These are phyloP conservation scores for Diaporthe helianthi DNA, from an alignment of 2,329 filamentous ascomycete species.

Conservation along the genomic window DNA sequence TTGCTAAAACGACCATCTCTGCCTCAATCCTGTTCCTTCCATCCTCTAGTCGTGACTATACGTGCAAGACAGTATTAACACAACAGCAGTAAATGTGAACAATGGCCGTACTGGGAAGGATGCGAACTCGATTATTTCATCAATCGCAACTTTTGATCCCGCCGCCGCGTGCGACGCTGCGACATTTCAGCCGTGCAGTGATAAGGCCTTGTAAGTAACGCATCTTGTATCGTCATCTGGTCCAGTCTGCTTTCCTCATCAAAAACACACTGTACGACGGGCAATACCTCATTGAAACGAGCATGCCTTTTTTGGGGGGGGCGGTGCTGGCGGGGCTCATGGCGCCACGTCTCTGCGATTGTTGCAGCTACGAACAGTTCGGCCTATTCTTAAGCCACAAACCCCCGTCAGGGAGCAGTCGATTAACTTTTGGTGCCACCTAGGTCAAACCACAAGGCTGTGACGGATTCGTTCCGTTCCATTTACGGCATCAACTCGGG, in stretches of 20 bases:
- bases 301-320: too few species aligned
- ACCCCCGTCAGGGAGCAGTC: background rate
- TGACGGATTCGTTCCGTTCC: conserved; percentile 76
- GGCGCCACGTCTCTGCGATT: too few species aligned
- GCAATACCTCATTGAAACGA: background rate
- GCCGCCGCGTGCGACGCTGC: conserved; percentile 68
- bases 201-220: conserved; percentile 58
- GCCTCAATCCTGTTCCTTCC: background rate
- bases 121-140: conserved; percentile 71
- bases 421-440: background rate
- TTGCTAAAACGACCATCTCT: background rate
- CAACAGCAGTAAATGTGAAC: conserved; percentile 57
- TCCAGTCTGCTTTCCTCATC: background rate
- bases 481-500: conserved; percentile 75
- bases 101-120: conserved; percentile 73
- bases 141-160: conserved; percentile 75
- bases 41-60: background rate
- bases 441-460: conserved; percentile 73
- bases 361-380: background rate
- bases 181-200: conserved; percentile 81
- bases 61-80: background rate
- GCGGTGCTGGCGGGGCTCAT: background rate
- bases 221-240: background rate
- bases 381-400: background rate
- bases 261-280: background rate